Evolutionary conservation across 192 early-diverging fungal genomes (phyloP).

Genomic region (Dimargaris xerosporica): DNA sequence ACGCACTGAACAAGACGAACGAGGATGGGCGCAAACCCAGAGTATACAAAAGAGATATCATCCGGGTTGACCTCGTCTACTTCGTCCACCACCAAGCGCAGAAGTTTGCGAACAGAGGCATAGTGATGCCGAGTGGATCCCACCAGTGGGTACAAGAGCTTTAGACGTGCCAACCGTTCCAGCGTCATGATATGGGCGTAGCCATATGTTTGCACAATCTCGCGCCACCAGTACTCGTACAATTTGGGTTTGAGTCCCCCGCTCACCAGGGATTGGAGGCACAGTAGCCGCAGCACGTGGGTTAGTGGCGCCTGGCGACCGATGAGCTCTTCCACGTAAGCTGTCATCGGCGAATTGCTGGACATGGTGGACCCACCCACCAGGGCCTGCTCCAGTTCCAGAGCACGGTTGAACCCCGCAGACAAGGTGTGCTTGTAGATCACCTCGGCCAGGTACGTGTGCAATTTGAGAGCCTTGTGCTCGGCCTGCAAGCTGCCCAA

Average conservation of each 20-base stretch:
- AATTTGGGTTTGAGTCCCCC: constrained; percentile 71
- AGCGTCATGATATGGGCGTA: constrained; percentile 77
- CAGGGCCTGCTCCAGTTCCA: constrained; percentile 85
- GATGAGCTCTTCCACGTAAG: constrained; percentile 79
- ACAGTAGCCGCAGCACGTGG: constrained; percentile 64
- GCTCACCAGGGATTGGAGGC: constrained; percentile 68
- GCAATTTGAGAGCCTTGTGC: constrained; percentile 55
- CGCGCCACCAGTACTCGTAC: constrained; percentile 68
- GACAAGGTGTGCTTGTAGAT: constrained; percentile 64
- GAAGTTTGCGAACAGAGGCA: constrained; percentile 42
- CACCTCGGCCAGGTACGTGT: constrained; percentile 47
- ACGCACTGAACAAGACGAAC: constrained; percentile 82
- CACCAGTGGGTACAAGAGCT: constrained; percentile 41
- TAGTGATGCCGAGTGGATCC: constrained; percentile 30
- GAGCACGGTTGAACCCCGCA: constrained; percentile 60
- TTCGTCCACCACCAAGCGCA: constrained; percentile 75
- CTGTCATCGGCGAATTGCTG: constrained; percentile 29
- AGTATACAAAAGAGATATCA: constrained; percentile 86
- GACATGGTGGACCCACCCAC: not conserved
- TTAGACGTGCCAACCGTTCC: constrained; percentile 51
- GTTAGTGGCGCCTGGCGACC: constrained; percentile 53
- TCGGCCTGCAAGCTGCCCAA: constrained; percentile 69
- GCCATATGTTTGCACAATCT: constrained; percentile 84
- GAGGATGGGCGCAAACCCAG: constrained; percentile 83
- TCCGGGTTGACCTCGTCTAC: constrained; percentile 69